Base-by-base conservation (phyloP, 176 grass and related monocot species). In the Echinochloa phyllopogon region DNA sequence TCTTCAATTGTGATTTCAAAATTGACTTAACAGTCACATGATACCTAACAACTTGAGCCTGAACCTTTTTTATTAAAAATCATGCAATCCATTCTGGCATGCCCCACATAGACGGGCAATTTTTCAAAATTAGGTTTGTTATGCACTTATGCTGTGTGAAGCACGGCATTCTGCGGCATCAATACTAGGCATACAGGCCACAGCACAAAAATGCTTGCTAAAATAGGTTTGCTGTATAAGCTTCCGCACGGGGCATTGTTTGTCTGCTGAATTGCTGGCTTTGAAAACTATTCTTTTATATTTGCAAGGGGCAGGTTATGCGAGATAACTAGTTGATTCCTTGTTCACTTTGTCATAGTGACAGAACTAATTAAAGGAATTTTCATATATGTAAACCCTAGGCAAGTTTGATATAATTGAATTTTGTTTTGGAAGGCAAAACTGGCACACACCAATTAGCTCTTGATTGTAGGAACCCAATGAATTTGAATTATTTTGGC, bases 231-330 rank as follows among this genome's bases (percentile, higher is more conserved):
- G 24, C 59, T 37, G 7, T 74, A 65, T 25, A 72, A 72, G 42
- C 69, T 79, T 80, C 66, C 55, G 20, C 25, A 56, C 6, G 68
- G 71, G 64, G 4, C 58, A 86, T 43, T 7, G 36, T 81, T 43
- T 7, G 36, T 81, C 20, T 24, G 75, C 69, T 57, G 13, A 47
- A 75, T 75, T 25, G 6, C 65, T 11, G 58, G 36, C 69, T 53
- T 60, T 4, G 39, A 1, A 45, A 65, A 64, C 51, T 65, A 18
- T 62, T 87, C 36, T 21, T 63, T 56, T 29, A 33, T 40, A 57
- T 6, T 45, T n/a, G 16, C 38, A 42, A 81, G 33, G 8, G 63
- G 18, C 18, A 21, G 72, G 66, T 57, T 12, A 59, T 36, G 10
- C 58, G 33, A 23, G 29, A 43, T 64, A 37, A 41, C 33, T 81